Evolutionary conservation across 169 alveolate genomes (phyloP), one percentile per base, ranked within the genome.

Genomic region (Plasmodium gaboni): DNA sequence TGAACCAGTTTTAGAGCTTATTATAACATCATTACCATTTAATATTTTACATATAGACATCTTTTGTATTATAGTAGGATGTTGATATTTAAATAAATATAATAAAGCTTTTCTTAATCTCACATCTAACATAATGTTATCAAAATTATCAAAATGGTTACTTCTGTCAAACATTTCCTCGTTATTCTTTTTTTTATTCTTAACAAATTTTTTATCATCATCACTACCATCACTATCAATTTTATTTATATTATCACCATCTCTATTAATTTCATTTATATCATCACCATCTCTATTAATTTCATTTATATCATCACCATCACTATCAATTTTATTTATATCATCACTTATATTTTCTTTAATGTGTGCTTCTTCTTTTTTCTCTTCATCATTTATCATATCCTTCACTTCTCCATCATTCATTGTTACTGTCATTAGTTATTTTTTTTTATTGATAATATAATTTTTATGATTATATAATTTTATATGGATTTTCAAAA

Each of bases 1-100:
- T 17, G 96, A 93, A 19, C 96, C 96, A 1, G 96, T 93, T 74
- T 92, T 93, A 12, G 96, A 88, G 44, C 83, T 91, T 68, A 93
- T 26, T 26, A 93, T 86, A 6, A 88, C 93, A 73, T 93, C 96
- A 83, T 60, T 70, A n/a, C 96, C 96, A n/a, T 90, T 53, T 19
- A 93, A 85, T 19, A 92, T 71, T 38, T 71, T 42, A 32, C 95
- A 95, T 17, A 93, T 88, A 9, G 95, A 91, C 74, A 22, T 12
- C 24, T 71, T 85, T 32, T 85, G 87, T 17, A 87, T 74, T 87
- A 63, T 73, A 17, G 87, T 74, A 42, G 89, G 74, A 59, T 73
- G 57, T n/a, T 51, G 15, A 15, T 26, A 73, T 22, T 65, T 74
- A 51, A 73, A 73, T 42, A 87, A 46, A 55, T 73, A 55, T 9